Evolutionary conservation across 331 rosid genomes (phyloP).

Genomic region (Arachis monticola): DNA sequence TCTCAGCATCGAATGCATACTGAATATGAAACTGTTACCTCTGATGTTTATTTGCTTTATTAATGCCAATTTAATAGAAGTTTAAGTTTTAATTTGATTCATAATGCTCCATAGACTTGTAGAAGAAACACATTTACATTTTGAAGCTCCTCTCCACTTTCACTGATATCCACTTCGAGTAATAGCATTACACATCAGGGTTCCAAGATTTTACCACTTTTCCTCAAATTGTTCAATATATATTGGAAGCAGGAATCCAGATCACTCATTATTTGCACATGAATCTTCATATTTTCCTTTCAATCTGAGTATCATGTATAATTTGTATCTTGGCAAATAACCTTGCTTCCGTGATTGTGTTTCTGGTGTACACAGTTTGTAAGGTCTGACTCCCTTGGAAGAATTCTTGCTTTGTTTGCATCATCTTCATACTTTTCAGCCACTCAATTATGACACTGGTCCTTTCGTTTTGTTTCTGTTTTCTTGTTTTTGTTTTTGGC

Average conservation of each 20-base stretch:
- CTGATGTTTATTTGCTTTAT: background rate
- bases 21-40: background rate
- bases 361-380: background rate
- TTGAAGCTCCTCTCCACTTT: slow-evolving; percentile 19
- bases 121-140: slow-evolving; percentile 12
- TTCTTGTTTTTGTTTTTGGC: slow-evolving; percentile 15
- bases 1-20: slow-evolving; percentile 19
- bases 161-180: background rate
- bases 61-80: slow-evolving; percentile 3
- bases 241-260: background rate
- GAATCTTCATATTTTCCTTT: slow-evolving; percentile 4
- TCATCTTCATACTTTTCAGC: background rate
- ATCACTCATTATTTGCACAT: background rate
- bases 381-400: slow-evolving; percentile 5
- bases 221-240: background rate
- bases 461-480: background rate
- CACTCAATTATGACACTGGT: background rate
- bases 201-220: slow-evolving; percentile 15
- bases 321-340: background rate
- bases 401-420: slow-evolving; percentile 8
- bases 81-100: slow-evolving; percentile 14
- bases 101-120: background rate
- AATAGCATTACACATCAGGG: background rate
- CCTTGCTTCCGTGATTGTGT: background rate
- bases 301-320: slow-evolving; percentile 1